Evolutionary conservation across 2,329 filamentous ascomycete genomes (phyloP), one percentile per base, ranked within the genome.

Genomic region (Penicillium sp.): DNA sequence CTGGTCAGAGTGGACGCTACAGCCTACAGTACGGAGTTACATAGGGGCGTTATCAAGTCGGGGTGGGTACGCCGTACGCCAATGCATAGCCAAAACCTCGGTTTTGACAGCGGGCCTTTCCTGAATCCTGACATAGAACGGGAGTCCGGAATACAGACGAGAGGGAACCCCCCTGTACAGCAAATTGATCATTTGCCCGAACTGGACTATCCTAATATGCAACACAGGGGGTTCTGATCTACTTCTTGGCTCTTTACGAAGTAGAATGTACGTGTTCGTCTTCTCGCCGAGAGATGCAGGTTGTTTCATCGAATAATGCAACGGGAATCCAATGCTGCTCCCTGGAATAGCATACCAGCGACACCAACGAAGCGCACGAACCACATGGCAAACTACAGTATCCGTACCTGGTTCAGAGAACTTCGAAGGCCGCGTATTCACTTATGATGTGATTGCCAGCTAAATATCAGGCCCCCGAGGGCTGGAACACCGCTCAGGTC

Each of bases 171-270:
- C 28, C 22, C 22, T 47, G 6, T 4, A 12, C 17, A 35, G 11
- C 5, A 31, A 54, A 55, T 20, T 54, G 61, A 63, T 63, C 61
- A 58, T 10, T 63, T 59, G 12, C 55, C 58, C 31, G 38, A 57
- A 57, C 2, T 17, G 45, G 53, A 52, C 11, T 41, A 37, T 45
- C 43, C 35, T 39, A 50, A 47, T 47, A 3, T 47, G 10, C 7
- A 47, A 22, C 25, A 11, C 1, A 31, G 4, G 25, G 7, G 15
- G 43, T n/a, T 31, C n/a, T 47, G 7, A 31, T 45, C 14, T 28
- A 15, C 25, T 20, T 8, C 14, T 17, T 20, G 17, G 28, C 22
- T 8, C 8, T 7, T 31, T n/a, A 31, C 28, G 28, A 5, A 31
- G 28, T 31, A 31, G 28, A 6, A 31, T 8, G 22, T 17, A 17